phyloP scores from a whole-genome alignment of 1,139 yeast species.

The Hyphopichia burtonii region DNA sequence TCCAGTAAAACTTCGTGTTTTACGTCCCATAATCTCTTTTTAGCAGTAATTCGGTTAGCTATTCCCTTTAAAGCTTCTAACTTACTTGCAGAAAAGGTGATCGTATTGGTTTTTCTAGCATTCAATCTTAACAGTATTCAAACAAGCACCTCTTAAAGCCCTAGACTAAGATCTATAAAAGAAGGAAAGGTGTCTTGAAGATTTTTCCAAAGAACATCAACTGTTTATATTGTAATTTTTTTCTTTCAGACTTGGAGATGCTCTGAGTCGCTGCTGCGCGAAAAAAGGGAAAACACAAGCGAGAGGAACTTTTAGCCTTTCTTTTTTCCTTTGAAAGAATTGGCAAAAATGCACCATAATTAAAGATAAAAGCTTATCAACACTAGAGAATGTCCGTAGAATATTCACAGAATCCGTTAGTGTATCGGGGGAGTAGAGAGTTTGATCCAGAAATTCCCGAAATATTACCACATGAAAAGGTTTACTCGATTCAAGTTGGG shows the following conservation, averaged over 20 bases:
- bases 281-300: constrained; percentile 1
- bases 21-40: constrained; percentile 19
- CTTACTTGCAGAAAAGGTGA: not conserved
- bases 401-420: not conserved
- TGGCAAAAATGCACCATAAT: not conserved
- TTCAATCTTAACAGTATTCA: not conserved
- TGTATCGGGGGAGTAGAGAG: constrained; percentile 17
- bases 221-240: not conserved
- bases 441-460: constrained; percentile 54
- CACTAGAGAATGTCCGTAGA: not conserved
- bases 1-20: constrained; percentile 46
- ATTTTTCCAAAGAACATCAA: too few species aligned
- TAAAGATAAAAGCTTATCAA: not conserved
- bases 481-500: constrained; percentile 76
- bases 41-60: not conserved
- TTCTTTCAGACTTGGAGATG: not conserved
- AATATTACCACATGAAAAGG: constrained; percentile 59
- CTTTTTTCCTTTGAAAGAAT: not conserved
- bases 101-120: not conserved
- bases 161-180: too few species aligned
- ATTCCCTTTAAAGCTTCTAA: not conserved
- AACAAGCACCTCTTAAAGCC: too few species aligned
- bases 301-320: not conserved
- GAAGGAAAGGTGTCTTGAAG: too few species aligned
- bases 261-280: too few species aligned